Evolutionary conservation across 2,329 filamentous ascomycete genomes (phyloP).

Genomic region (Aspergillus amoenus): DNA sequence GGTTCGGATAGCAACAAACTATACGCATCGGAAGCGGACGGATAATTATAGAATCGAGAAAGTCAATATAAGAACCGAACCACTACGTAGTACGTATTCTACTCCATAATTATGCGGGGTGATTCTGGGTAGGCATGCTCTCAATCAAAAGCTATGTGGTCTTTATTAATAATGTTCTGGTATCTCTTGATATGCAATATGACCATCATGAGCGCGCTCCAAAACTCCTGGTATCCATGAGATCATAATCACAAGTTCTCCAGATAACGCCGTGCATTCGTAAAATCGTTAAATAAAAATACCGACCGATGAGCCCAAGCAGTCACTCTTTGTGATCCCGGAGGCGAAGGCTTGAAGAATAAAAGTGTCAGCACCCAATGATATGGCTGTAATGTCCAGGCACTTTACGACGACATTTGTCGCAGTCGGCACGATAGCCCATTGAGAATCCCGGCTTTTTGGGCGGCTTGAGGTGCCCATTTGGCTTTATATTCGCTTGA

Average conservation of each 20-base stretch:
- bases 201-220: not conserved
- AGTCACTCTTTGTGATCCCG: not conserved
- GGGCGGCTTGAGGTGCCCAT: constrained; percentile 1
- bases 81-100: not conserved
- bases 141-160: not conserved
- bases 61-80: constrained; percentile 17
- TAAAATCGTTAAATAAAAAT: not conserved
- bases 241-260: not conserved
- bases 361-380: constrained; percentile 43
- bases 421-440: constrained; percentile 74
- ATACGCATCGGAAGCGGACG: constrained; percentile 14
- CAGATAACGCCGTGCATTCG: not conserved
- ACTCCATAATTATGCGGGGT: not conserved
- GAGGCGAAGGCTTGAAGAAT: not conserved
- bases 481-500: not conserved
- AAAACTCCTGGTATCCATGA: constrained; percentile 1
- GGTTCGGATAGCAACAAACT: not conserved
- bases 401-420: constrained; percentile 72
- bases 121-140: not conserved
- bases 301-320: not conserved
- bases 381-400: constrained; percentile 82
- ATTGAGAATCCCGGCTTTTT: constrained; percentile 66
- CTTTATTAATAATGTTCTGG: not conserved
- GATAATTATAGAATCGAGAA: constrained; percentile 26
- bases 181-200: not conserved